A percentile compares a stretch with the other conserved stretches of the same genome.
Conservation (phyloP, 2,329 filamentous ascomycete species). For the Fusarium sp. region DNA sequence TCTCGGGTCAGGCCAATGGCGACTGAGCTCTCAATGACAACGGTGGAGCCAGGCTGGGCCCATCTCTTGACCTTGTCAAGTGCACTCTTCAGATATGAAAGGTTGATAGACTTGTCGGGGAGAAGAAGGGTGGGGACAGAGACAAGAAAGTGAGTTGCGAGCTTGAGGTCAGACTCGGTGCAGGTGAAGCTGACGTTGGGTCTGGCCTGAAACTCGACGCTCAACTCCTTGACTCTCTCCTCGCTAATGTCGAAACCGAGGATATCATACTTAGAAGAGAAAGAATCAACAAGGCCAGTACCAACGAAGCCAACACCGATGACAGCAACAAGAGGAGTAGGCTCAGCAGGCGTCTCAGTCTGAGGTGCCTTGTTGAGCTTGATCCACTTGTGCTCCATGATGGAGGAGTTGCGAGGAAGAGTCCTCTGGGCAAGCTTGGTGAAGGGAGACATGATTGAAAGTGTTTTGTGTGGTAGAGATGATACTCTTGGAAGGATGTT, state of each 20-base stretch:
- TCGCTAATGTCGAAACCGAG: slow-evolving; percentile 59
- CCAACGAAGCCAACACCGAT: slow-evolving; percentile 65
- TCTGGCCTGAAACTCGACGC: slow-evolving; percentile 36
- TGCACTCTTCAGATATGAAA: slow-evolving; percentile 57
- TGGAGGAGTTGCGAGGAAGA: not conserved
- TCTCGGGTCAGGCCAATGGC: slow-evolving; percentile 64
- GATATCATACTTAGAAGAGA: slow-evolving; percentile 52
- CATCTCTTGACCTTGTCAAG: slow-evolving; percentile 52
- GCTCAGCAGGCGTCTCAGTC: not conserved
- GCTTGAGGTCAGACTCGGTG: slow-evolving; percentile 47
- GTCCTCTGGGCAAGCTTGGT: not conserved
- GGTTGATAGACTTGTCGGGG: slow-evolving; percentile 57
- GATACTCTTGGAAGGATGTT: not conserved
- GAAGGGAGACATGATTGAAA: not conserved
- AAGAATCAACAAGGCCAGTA: slow-evolving; percentile 56
- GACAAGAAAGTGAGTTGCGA: slow-evolving; percentile 62
- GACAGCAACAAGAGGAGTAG: slow-evolving; percentile 54
- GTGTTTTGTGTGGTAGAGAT: not conserved
- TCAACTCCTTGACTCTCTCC: slow-evolving; percentile 49
- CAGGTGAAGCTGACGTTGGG: slow-evolving; percentile 47
- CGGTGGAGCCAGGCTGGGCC: slow-evolving; percentile 55
- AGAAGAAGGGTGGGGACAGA: slow-evolving; percentile 62
- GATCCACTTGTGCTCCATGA: not conserved
- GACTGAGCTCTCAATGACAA: slow-evolving; percentile 64
- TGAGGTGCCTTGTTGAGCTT: not conserved